Base-by-base conservation (phyloP, 257 asterid species). In the Plantago major region DNA sequence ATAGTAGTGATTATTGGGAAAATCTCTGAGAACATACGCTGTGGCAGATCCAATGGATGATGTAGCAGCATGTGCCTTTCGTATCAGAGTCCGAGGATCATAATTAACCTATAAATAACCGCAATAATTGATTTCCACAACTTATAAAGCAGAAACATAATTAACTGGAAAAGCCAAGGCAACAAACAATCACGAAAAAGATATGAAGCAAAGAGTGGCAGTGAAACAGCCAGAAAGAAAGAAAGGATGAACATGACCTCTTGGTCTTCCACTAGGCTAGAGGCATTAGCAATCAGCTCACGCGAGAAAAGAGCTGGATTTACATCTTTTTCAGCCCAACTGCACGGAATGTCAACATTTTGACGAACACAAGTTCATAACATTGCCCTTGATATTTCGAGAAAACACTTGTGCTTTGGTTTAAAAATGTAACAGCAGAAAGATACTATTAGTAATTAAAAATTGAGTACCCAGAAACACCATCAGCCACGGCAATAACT, bases 401-500 rank as follows among this genome's bases (percentile, higher is more conserved):
- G 13, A 46, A 19, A 30, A 30, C 26, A 22, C 26, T 22, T 22
- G 1, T 22, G 1, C 26, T 22, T 1, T 22, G 26, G 26, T 22
- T 22, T 22, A 1, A 22, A 22, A 1, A 22, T 22, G 26, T 22
- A 22, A 56, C 6, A 12, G n/a, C 9, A 47, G 38, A 42, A 17
- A 65, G 47, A 9, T 2, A 46, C 19, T 4, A 6, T 48, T 7
- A 4, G 7, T 7, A 5, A 48, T 13, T 16, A 11, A 33, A 33
- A 33, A 33, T 4, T 8, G 12, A 45, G 42, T 74, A 86, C 97
- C 97, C 94, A n/a, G 97, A 89, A 66, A 89, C 97, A 18, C 97
- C 97, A 76, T 89, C 97, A 58, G 97, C 97, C 47, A 89, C 94
- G 6, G 88, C 95, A 76, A 89, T 74, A 67, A 84, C 94, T 71